phyloP scores from a whole-genome alignment of 176 grass and related monocot species.

The Aegilops longissima region DNA sequence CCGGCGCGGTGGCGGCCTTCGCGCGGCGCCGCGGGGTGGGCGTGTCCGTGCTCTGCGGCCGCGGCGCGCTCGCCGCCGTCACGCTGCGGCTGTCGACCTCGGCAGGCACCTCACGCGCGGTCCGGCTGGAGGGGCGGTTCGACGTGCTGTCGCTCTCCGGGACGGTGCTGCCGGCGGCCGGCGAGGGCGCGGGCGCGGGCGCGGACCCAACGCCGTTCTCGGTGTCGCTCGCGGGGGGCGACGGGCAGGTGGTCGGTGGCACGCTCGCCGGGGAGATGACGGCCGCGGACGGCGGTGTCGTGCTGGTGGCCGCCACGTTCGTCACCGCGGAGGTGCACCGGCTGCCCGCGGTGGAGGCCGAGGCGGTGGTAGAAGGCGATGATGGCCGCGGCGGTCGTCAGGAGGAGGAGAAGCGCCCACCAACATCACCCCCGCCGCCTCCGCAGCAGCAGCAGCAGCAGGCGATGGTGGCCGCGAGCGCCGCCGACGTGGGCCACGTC shows the following conservation, averaged over 20 bases:
- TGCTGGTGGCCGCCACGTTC: conserved; percentile 75
- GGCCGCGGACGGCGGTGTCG: conserved; percentile 41
- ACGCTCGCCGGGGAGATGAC: conserved; percentile 63
- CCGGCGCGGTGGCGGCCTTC: conserved; percentile 43
- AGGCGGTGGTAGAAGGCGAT: not conserved
- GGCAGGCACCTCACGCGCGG: not conserved
- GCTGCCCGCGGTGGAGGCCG: conserved; percentile 24
- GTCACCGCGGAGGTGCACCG: conserved; percentile 58
- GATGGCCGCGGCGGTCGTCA: not conserved
- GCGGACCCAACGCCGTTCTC: conserved; percentile 30
- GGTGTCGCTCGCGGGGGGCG: conserved; percentile 47
- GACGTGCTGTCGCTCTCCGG: conserved; percentile 73
- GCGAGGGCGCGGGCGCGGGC: not conserved
- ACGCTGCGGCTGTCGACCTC: conserved; percentile 51
- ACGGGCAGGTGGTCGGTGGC: conserved; percentile 87
- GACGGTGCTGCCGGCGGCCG: conserved; percentile 36
- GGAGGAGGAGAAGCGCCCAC: not conserved
- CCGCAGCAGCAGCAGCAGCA: not conserved
- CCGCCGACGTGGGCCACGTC: not conserved
- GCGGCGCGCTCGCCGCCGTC: conserved; percentile 54
- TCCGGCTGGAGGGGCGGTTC: conserved; percentile 67
- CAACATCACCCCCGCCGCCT: not conserved
- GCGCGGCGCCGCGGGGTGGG: conserved; percentile 51
- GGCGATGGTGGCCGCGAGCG: not conserved
- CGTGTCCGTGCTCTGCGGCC: conserved; percentile 77